Evolutionary conservation across 495 filamentous ascomycete genomes (phyloP).

Genomic region (Penicillium canariense): DNA sequence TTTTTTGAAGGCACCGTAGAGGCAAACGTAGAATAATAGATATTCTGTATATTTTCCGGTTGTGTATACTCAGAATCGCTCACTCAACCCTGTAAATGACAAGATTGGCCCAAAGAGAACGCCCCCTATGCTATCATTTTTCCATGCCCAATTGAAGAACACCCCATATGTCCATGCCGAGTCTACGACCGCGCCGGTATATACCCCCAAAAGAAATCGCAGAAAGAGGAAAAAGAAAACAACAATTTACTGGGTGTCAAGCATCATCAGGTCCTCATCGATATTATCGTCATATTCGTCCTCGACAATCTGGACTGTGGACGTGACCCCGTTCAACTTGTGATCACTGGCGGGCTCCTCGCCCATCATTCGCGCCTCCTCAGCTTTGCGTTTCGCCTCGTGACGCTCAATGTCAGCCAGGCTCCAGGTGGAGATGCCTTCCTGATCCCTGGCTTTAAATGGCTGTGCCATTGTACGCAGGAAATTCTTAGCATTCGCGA

Average conservation of each 20-base stretch:
- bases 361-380: slow-evolving; percentile 56
- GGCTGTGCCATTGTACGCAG: slow-evolving; percentile 87
- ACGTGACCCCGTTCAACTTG: slow-evolving; percentile 23
- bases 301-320: slow-evolving; percentile 20
- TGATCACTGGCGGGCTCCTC: slow-evolving; percentile 29
- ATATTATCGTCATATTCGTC: slow-evolving; percentile 63
- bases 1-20: too few species aligned
- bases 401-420: slow-evolving; percentile 71
- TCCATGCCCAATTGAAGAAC: slow-evolving; percentile 10
- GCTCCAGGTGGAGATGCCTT: slow-evolving; percentile 91
- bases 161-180: background rate
- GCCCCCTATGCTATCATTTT: slow-evolving; percentile 24
- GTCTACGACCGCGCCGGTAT: background rate
- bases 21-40: background rate
- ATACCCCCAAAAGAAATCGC: background rate
- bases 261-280: slow-evolving; percentile 59
- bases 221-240: slow-evolving; percentile 6
- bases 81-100: background rate
- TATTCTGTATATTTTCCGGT: background rate
- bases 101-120: slow-evolving; percentile 14
- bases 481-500: slow-evolving; percentile 85
- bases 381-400: slow-evolving; percentile 64
- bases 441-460: slow-evolving; percentile 76
- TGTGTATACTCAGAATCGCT: background rate
- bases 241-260: slow-evolving; percentile 51